These are phyloP conservation scores for Starmerella geochares DNA, from an alignment of 805 yeast genomes.

Conservation along the genomic window DNA sequence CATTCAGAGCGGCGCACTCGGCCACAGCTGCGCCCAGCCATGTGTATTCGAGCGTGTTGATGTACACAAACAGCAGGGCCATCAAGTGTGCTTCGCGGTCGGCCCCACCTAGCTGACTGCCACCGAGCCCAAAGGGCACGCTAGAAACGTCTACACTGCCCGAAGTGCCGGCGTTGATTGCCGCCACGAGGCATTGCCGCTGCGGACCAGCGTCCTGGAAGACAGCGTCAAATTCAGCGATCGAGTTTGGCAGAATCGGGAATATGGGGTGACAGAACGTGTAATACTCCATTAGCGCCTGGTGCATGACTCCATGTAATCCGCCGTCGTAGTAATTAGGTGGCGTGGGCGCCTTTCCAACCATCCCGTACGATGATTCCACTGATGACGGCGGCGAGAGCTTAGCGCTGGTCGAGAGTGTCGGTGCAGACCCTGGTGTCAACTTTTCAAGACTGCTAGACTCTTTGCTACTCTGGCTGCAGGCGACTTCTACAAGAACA, in stretches of 20 bases:
- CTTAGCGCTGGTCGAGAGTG: no score
- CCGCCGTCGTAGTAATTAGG: slow-evolving; percentile 12
- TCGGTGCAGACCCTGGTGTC: neutral
- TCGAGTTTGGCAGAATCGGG: slow-evolving; percentile 34
- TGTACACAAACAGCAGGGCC: slow-evolving; percentile 31
- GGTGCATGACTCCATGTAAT: slow-evolving; percentile 14
- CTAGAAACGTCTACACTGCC: neutral
- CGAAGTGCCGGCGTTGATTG: slow-evolving; percentile 23
- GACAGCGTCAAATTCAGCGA: slow-evolving; percentile 28
- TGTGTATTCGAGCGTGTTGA: slow-evolving; percentile 27
- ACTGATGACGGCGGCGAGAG: neutral
- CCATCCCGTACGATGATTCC: neutral
- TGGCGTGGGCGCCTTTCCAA: slow-evolving; percentile 11
- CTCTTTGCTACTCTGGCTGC: slow-evolving; percentile 12
- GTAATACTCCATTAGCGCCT: slow-evolving; percentile 32
- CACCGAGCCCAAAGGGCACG: slow-evolving; percentile 14
- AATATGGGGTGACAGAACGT: slow-evolving; percentile 33
- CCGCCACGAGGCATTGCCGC: slow-evolving; percentile 26
- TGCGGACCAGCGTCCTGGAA: slow-evolving; percentile 24
- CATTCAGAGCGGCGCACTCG: slow-evolving; percentile 18
- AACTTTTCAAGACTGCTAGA: neutral
- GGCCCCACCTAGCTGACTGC: slow-evolving; percentile 13
- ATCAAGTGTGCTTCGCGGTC: slow-evolving; percentile 29
- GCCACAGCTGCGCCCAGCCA: slow-evolving; percentile 35
- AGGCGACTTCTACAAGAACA: slow-evolving; percentile 20